Conservation (phyloP, 371 early-diverging fungal species). For the Parasitella parasitica region DNA sequence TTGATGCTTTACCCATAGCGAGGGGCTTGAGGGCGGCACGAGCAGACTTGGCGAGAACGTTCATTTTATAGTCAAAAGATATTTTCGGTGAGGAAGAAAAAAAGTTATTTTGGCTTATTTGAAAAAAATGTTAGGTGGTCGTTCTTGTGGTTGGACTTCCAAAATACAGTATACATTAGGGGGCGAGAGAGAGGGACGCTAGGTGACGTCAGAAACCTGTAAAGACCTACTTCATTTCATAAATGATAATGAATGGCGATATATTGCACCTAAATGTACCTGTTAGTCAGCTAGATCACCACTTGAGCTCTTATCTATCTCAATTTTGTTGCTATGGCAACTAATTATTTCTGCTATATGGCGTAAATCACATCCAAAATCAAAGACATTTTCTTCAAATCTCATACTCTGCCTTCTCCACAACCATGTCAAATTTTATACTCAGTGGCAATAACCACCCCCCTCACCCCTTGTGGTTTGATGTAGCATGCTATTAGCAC, state of each 20-base stretch:
- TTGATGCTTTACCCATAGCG: slow-evolving; percentile 44
- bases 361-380: background rate
- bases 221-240: background rate
- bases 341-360: background rate
- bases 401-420: slow-evolving; percentile 3
- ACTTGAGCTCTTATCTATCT: background rate
- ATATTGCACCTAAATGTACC: background rate
- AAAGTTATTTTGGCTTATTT: slow-evolving; percentile 20
- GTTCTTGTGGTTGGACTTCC: slow-evolving; percentile 20
- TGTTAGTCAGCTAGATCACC: background rate
- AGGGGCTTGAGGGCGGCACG: slow-evolving; percentile 50
- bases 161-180: slow-evolving; percentile 14
- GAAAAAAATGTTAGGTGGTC: background rate
- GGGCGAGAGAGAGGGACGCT: background rate
- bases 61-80: slow-evolving; percentile 41
- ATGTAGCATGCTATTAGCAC: background rate
- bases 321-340: background rate
- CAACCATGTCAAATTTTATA: slow-evolving; percentile 12
- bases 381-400: background rate
- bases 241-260: background rate
- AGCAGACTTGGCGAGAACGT: slow-evolving; percentile 60
- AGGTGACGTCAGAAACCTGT: slow-evolving; percentile 18
- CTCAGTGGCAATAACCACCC: slow-evolving; percentile 1
- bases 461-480: slow-evolving; percentile 5
- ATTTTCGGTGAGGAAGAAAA: slow-evolving; percentile 17